These are phyloP conservation scores for Pythium biforme DNA, from an alignment of 352 stramenopile genomes.

Conservation along the genomic window DNA sequence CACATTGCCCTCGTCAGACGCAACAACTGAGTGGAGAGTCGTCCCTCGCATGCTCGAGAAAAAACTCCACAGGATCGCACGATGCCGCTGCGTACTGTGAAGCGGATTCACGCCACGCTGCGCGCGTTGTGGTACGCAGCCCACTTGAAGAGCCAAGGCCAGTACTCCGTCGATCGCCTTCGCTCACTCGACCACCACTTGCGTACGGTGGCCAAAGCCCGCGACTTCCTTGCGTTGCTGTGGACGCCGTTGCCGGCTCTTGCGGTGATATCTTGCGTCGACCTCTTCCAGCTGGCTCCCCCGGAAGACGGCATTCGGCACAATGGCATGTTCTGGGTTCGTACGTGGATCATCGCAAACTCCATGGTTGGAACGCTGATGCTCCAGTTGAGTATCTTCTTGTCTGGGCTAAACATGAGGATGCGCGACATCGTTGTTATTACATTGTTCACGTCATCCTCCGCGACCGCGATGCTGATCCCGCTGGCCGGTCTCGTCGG, in stretches of 20 bases:
- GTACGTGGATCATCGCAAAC: slow-evolving; percentile 20
- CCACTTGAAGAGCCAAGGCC: slow-evolving; percentile 3
- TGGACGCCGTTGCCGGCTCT: slow-evolving; percentile 25
- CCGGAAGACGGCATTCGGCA: slow-evolving; percentile 6
- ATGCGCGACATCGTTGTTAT: slow-evolving; percentile 14
- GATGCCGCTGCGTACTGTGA: no score
- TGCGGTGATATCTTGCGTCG: slow-evolving; percentile 19
- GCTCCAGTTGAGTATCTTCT: slow-evolving; percentile 25
- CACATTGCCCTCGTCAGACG: no score
- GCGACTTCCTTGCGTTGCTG: slow-evolving; percentile 1
- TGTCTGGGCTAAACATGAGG: slow-evolving; percentile 24
- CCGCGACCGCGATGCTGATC: slow-evolving; percentile 11
- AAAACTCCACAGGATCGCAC: no score
- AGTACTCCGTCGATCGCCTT: slow-evolving; percentile 1
- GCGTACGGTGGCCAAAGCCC: background rate
- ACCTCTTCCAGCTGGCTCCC: slow-evolving; percentile 18
- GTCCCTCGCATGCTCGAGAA: no score
- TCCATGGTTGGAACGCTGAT: slow-evolving; percentile 26
- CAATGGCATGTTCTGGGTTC: slow-evolving; percentile 26
- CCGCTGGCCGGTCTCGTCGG: slow-evolving; percentile 24
- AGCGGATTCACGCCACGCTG: background rate
- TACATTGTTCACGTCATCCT: slow-evolving; percentile 5
- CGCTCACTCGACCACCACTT: background rate
- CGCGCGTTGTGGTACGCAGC: background rate
- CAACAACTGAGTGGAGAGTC: no score